Evolutionary conservation across 2,329 filamentous ascomycete genomes (phyloP).

Genomic region (Elsinoe fawcettii): DNA sequence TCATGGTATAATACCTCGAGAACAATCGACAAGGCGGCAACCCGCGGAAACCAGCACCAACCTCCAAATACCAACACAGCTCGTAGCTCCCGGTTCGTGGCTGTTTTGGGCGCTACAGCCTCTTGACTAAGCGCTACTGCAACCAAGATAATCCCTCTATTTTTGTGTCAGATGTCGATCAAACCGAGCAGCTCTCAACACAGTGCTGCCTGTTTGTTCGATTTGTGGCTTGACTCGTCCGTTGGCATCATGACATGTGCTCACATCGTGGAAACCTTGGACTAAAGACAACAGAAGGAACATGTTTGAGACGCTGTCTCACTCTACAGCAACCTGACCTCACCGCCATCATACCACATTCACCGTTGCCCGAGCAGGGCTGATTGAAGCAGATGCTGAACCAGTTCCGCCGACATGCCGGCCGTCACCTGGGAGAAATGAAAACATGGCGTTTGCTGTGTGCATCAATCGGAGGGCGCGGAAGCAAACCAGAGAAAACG

Average conservation of each 20-base stretch:
- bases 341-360: not conserved
- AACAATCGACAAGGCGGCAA: not conserved
- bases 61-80: not conserved
- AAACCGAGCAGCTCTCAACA: not conserved
- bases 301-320: not conserved
- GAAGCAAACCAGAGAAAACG: not conserved
- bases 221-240: slow-evolving; percentile 1
- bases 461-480: not conserved
- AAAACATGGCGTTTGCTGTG: not conserved
- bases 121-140: not conserved
- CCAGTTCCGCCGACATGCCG: not conserved
- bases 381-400: not conserved
- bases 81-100: not conserved
- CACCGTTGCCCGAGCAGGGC: not conserved
- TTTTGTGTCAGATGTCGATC: slow-evolving; percentile 11
- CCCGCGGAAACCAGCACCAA: not conserved
- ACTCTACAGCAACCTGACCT: not conserved
- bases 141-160: slow-evolving; percentile 1
- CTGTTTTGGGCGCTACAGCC: not conserved
- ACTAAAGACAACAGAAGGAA: no score
- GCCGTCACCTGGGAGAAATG: not conserved
- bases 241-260: not conserved
- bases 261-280: not conserved
- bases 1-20: not conserved
- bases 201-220: not conserved